Base-by-base conservation (phyloP, 306 rosid species). In the Prunus fruticosa region DNA sequence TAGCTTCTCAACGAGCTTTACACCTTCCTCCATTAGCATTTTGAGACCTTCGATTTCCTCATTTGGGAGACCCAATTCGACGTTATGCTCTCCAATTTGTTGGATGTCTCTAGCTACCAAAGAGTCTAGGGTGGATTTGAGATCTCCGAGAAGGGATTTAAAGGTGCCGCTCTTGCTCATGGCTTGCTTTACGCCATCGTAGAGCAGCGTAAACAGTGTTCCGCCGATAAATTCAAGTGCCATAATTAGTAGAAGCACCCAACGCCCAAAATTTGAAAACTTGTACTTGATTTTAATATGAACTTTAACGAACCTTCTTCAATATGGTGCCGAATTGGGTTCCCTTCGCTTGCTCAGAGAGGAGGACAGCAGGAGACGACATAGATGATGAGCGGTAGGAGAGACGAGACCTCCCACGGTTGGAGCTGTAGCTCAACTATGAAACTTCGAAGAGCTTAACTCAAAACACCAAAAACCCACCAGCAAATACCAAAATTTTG, bases 121-220 rank as follows among this genome's bases (percentile, higher is more conserved):
- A 38, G 47, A 72, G 2, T 63, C 57, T 0, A 71, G 76, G 12
- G 43, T 78, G 16, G 11, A 14, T 22, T 78, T 13, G 19, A 78
- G 74, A 32, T 71, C 56, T 27, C 19, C 46, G 46, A 78, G 66
- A 28, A n/a, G 51, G 34, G 49, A 7, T 25, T 71, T 71, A 47
- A 62, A 78, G n/a, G 30, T 63, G 22, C 1, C 19, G 25, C 56
- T 28, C 51, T 19, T 78, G 12, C 19, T 14, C 3, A 50, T 38
- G 8, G 25, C 18, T 20, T 16, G 27, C 12, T 43, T 64, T 20
- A 76, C 19, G 11, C 45, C 54, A 28, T 60, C 81, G 13, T 60
- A 61, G 12, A 78, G 27, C 28, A 38, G 14, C 32, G 30, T 27
- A 22, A 77, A 69, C n/a, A 65, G 61, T 60, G 80, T 50, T 49